Percentiles rank a stretch among this genome's conserved stretches.
Evolutionary conservation across 164 flowering plant species (phyloP).

Genomic region (Paratinospora sagittata): DNA sequence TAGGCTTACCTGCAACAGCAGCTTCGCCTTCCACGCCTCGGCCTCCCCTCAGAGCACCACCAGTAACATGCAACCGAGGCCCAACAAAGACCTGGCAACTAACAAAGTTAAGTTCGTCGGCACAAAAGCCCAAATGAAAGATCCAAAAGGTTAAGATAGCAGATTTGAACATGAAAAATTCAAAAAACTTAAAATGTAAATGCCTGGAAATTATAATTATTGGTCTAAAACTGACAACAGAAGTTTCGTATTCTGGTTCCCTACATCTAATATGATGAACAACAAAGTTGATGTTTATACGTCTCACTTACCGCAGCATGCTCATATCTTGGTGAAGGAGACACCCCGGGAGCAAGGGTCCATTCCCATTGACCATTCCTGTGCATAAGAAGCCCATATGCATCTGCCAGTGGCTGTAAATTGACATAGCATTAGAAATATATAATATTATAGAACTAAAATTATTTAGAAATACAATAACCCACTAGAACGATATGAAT

Average conservation of each 20-base stretch:
- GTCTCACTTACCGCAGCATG: slow-evolving; percentile 89
- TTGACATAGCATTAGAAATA: slow-evolving; percentile 10
- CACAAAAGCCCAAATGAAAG: not conserved
- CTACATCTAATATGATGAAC: not conserved
- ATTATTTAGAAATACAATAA: not conserved
- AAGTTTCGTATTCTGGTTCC: not conserved
- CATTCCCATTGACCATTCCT: slow-evolving; percentile 99
- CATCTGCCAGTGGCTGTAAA: slow-evolving; percentile 90
- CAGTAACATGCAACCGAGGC: slow-evolving; percentile 92
- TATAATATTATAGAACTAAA: not conserved
- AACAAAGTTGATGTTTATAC: slow-evolving; percentile 1
- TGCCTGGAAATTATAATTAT: not conserved
- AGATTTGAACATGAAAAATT: not conserved
- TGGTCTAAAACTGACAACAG: not conserved
- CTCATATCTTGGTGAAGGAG: slow-evolving; percentile 94
- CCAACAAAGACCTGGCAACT: slow-evolving; percentile 84
- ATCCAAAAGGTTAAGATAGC: not conserved
- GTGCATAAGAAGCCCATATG: slow-evolving; percentile 97
- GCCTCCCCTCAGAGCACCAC: slow-evolving; percentile 86
- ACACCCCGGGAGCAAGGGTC: slow-evolving; percentile 99
- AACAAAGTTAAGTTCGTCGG: slow-evolving; percentile 13
- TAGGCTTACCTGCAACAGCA: slow-evolving; percentile 63
- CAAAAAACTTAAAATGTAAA: not conserved
- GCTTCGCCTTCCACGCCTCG: slow-evolving; percentile 87
- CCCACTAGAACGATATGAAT: not conserved